A percentile compares a stretch with the other conserved stretches of the same genome.
Evolutionary conservation across 169 alveolate species (phyloP).

Genomic region (Cryptosporidium felis): DNA sequence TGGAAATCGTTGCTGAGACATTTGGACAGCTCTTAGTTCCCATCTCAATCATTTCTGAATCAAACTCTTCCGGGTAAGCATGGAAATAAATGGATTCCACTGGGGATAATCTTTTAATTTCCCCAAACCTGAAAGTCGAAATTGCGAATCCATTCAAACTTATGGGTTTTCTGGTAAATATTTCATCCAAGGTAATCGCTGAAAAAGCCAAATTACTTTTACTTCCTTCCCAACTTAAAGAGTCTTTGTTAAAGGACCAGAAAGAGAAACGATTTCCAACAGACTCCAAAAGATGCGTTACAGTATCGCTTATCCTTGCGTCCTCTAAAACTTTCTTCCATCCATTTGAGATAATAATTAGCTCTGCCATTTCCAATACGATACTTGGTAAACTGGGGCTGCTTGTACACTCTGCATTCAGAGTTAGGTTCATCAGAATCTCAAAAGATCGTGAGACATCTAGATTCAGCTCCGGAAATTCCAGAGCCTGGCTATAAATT

Average conservation of each 20-base stretch:
- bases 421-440: conserved; percentile 11
- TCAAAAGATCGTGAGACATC: conserved; percentile 32
- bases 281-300: conserved; percentile 12
- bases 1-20: conserved; percentile 45
- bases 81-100: conserved; percentile 57
- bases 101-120: neutral
- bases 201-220: conserved; percentile 26
- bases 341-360: neutral
- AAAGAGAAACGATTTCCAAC: conserved; percentile 57
- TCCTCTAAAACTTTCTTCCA: conserved; percentile 4
- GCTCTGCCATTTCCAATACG: conserved; percentile 24
- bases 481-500: neutral
- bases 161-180: conserved; percentile 12
- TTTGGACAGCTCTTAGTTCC: conserved; percentile 44
- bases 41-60: conserved; percentile 24
- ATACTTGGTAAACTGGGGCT: conserved; percentile 48
- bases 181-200: conserved; percentile 22
- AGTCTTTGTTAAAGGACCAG: conserved; percentile 6
- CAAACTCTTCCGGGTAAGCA: conserved; percentile 62
- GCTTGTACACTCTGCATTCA: conserved; percentile 63
- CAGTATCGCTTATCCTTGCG: neutral
- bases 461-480: neutral
- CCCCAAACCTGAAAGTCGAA: conserved; percentile 13
- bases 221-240: conserved; percentile 37
- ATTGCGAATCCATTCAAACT: conserved; percentile 21